Conservation (phyloP, 371 early-diverging fungal species). For the Rhizopus delemar region DNA sequence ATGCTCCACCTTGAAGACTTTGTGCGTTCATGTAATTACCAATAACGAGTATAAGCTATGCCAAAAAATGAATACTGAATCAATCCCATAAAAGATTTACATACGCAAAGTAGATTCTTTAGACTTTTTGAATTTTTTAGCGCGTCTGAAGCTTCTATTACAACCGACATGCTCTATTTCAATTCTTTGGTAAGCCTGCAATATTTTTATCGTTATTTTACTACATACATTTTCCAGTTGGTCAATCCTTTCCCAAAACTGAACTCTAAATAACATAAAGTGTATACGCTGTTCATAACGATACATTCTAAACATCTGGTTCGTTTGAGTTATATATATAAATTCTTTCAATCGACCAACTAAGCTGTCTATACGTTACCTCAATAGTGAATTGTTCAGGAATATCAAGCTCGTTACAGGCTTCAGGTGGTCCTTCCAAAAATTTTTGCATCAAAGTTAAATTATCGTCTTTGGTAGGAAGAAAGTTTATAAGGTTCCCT, state of each 20-base stretch:
- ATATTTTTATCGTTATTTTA: conserved; percentile 25
- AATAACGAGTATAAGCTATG: conserved; percentile 27
- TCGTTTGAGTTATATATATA: not conserved
- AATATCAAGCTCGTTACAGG: conserved; percentile 41
- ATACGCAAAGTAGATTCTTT: conserved; percentile 49
- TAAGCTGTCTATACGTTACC: conserved; percentile 19
- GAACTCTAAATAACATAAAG: conserved; percentile 49
- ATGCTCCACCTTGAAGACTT: conserved; percentile 61
- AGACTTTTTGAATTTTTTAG: conserved; percentile 44
- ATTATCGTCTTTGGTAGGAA: conserved; percentile 44
- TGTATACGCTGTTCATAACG: conserved; percentile 51
- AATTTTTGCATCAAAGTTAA: conserved; percentile 36
- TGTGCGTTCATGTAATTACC: conserved; percentile 68
- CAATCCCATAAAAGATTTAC: conserved; percentile 27
- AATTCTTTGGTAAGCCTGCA: conserved; percentile 24
- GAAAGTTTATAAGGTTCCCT: conserved; percentile 31
- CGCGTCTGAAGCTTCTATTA: conserved; percentile 46
- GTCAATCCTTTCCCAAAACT: conserved; percentile 54
- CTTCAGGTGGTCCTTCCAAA: conserved; percentile 40
- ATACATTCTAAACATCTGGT: conserved; percentile 52
- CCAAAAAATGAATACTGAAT: conserved; percentile 24
- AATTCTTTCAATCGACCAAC: not conserved
- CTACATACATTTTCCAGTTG: conserved; percentile 21
- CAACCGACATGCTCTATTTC: conserved; percentile 48
- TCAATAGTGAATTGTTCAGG: conserved; percentile 58